phyloP scores from a whole-genome alignment of 352 stramenopile genomes.

The Phytophthora pluvialis region DNA sequence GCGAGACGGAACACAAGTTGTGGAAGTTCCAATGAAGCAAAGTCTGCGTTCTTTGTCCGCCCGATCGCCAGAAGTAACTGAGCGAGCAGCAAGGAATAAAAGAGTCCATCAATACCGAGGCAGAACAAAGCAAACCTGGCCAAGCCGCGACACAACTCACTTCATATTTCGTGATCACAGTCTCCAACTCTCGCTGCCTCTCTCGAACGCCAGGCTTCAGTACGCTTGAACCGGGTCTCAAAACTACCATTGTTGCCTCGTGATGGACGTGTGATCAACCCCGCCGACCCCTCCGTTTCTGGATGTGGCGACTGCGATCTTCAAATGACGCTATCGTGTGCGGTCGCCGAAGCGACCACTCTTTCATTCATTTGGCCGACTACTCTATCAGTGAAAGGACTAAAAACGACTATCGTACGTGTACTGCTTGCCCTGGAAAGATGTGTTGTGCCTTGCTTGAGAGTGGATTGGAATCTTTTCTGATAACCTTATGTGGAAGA shows the following conservation, averaged over 20 bases:
- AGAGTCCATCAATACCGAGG: neutral
- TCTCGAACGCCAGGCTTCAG: conserved; percentile 33
- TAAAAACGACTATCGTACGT: conserved; percentile 21
- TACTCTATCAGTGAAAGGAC: conserved; percentile 38
- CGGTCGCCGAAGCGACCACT: conserved; percentile 11
- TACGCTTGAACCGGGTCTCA: conserved; percentile 25
- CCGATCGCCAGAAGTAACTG: conserved; percentile 48
- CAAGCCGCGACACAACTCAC: conserved; percentile 13
- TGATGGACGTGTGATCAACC: neutral
- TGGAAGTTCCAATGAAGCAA: conserved; percentile 44
- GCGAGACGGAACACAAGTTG: conserved; percentile 50
- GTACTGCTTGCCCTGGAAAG: conserved; percentile 31
- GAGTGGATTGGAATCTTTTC: conserved; percentile 7
- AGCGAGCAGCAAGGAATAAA: neutral
- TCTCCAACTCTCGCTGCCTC: conserved; percentile 37
- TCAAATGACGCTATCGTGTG: neutral
- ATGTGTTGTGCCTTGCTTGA: conserved; percentile 20
- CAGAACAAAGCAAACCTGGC: neutral
- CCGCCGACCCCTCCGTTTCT: conserved; percentile 8
- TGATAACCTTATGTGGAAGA: conserved; percentile 27
- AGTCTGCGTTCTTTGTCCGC: conserved; percentile 48
- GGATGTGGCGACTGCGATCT: neutral
- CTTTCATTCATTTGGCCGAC: conserved; percentile 31
- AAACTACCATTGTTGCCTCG: conserved; percentile 4
- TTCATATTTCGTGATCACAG: conserved; percentile 53